phyloP scores from a whole-genome alignment of 2,329 filamentous ascomycete species.

The Aspergillus sp. region DNA sequence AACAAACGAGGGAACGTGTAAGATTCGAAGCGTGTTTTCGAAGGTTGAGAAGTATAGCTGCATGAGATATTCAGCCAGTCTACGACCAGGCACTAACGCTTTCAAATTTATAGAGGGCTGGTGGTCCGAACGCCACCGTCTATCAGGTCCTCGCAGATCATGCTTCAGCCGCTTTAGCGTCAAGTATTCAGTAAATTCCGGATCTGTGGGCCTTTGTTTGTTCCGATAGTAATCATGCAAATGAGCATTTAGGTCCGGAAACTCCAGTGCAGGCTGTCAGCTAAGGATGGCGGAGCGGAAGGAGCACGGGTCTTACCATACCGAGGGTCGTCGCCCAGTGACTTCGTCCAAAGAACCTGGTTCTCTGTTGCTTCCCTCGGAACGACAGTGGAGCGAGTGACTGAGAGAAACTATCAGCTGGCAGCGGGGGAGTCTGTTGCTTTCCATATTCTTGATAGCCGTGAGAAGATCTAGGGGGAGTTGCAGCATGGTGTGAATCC shows the following conservation, averaged over 20 bases:
- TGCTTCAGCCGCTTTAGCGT: slow-evolving; percentile 1
- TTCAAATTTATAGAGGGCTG: neutral
- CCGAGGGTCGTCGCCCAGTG: slow-evolving; percentile 1
- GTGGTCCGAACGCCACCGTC: neutral
- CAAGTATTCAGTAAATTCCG: neutral
- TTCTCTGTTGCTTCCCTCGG: slow-evolving; percentile 2
- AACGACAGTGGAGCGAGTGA: neutral
- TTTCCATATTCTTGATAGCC: neutral
- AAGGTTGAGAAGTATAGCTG: neutral
- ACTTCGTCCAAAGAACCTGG: slow-evolving; percentile 1
- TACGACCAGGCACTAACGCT: neutral
- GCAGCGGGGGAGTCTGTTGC: neutral
- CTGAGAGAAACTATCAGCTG: neutral
- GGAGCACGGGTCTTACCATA: neutral
- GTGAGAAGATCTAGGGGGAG: neutral
- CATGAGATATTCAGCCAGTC: neutral
- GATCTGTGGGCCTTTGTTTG: neutral
- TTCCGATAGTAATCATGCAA: neutral
- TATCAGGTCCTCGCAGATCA: neutral
- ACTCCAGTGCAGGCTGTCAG: neutral
- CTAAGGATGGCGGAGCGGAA: neutral
- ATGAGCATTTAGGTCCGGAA: slow-evolving; percentile 2
- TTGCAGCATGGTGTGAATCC: neutral
- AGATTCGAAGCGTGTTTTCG: neutral
- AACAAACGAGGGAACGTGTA: neutral